Evolutionary conservation across 495 filamentous ascomycete species (phyloP).

Genomic region (Daldinia vernicosa): DNA sequence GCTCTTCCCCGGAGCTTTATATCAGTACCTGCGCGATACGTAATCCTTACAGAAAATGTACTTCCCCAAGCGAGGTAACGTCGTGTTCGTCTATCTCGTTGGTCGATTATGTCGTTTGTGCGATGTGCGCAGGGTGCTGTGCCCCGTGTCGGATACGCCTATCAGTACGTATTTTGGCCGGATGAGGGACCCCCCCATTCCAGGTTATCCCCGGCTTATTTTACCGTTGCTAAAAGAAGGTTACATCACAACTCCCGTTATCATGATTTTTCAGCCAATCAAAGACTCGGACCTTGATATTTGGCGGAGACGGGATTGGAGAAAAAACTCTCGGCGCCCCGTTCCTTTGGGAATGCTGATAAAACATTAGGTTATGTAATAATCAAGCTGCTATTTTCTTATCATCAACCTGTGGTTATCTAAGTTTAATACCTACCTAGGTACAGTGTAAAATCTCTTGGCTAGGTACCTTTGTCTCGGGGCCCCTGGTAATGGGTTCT

Average conservation of each 20-base stretch:
- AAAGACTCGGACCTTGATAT: background rate
- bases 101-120: slow-evolving; percentile 2
- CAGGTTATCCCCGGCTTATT: slow-evolving; percentile 26
- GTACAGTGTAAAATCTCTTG: too few species aligned
- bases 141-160: slow-evolving; percentile 21
- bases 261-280: slow-evolving; percentile 30
- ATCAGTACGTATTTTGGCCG: slow-evolving; percentile 9
- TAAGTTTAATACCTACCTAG: too few species aligned
- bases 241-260: slow-evolving; percentile 35
- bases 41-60: background rate
- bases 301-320: slow-evolving; percentile 8
- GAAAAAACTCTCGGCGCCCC: slow-evolving; percentile 15
- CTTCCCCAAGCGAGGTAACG: slow-evolving; percentile 16
- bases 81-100: slow-evolving; percentile 19
- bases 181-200: slow-evolving; percentile 12
- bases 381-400: background rate
- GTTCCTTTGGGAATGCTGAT: slow-evolving; percentile 16
- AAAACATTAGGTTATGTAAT: background rate
- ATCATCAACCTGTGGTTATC: background rate
- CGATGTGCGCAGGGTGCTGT: slow-evolving; percentile 1
- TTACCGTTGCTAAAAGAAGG: slow-evolving; percentile 18
- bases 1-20: background rate
- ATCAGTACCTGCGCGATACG: background rate
- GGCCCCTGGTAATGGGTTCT: background rate
- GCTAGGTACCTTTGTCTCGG: too few species aligned